Base-by-base conservation (phyloP, 1,284 basidiomycete genomes). In the Chondrostereum purpureum region DNA sequence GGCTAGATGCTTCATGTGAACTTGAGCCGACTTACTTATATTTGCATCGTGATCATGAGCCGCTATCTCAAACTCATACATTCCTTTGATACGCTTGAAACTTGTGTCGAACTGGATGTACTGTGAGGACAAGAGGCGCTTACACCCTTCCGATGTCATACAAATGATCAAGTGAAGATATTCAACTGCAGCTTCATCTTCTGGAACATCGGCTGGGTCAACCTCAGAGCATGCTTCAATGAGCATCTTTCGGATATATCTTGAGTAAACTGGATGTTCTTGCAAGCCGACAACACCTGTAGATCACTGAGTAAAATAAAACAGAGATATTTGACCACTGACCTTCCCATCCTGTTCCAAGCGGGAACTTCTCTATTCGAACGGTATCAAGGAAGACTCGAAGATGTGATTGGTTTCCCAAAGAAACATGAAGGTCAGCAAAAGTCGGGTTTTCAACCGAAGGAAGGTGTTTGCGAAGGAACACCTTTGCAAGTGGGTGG, bases 31-130 rank as follows among this genome's bases (percentile, higher is more conserved):
- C n/a, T n/a, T n/a, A n/a, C n/a, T n/a, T n/a, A n/a, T n/a, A n/a
- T n/a, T n/a, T n/a, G n/a, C n/a, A n/a, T n/a, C n/a, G n/a, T n/a
- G n/a, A n/a, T n/a, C n/a, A n/a, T n/a, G n/a, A n/a, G n/a, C n/a
- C n/a, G n/a, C 51, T 0, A 58, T 3, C 21, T 56, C 53, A 37
- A 57, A 57, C 35, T 58, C 55, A 6, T 51, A 27, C 31, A 44
- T 55, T 2, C 50, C 50, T 4, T 48, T 24, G 4, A 57, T 45
- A 1, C 53, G 43, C 19, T 51, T 52, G 46, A 53, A 54, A 2
- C 31, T 36, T 20, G 55, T 54, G 33, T 58, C 54, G 19, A 51
- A 46, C 38, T 55, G 55, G 3, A 55, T 22, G 37, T 57, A 55
- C 36, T 53, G 50, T 2, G 53, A 46, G 0, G 42, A 8, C 12